A percentile compares a stretch with the other conserved stretches of the same genome.
Evolutionary conservation across 805 yeast genomes (phyloP).

Genomic region (Metschnikowia borealis): DNA sequence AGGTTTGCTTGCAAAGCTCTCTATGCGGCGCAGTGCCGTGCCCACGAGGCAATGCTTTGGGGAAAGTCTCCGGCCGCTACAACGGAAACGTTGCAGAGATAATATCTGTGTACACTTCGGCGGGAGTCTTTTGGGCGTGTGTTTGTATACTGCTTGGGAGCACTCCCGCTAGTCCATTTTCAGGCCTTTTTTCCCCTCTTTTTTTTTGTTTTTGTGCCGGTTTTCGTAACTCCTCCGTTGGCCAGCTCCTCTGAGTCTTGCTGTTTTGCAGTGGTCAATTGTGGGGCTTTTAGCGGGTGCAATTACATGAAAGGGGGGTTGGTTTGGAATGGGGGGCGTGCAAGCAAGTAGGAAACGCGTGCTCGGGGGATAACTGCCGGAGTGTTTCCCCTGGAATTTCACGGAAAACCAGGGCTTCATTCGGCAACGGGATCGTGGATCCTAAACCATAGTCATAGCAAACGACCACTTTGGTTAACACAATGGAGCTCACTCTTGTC

Average conservation of each 20-base stretch:
- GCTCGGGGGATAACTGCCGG: not conserved
- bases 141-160: not conserved
- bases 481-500: slow-evolving; percentile 85
- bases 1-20: slow-evolving; percentile 78
- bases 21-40: slow-evolving; percentile 36
- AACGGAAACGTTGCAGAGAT: slow-evolving; percentile 54
- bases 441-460: slow-evolving; percentile 76
- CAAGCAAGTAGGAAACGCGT: not conserved
- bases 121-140: not conserved
- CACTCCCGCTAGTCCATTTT: not conserved
- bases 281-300: slow-evolving; percentile 2
- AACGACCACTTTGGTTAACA: slow-evolving; percentile 53
- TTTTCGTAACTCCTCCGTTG: slow-evolving; percentile 9
- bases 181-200: not conserved
- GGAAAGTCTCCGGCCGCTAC: slow-evolving; percentile 83
- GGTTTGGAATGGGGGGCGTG: not conserved
- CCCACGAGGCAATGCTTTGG: slow-evolving; percentile 51
- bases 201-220: not conserved
- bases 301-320: not conserved
- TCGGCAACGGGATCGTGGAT: slow-evolving; percentile 60
- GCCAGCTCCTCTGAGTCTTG: slow-evolving; percentile 16
- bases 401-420: slow-evolving; percentile 20
- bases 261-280: slow-evolving; percentile 9
- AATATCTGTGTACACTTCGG: slow-evolving; percentile 7
- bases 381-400: slow-evolving; percentile 13